Base-by-base conservation (phyloP, 2,329 filamentous ascomycete genomes). In the Diaporthe australafricana region DNA sequence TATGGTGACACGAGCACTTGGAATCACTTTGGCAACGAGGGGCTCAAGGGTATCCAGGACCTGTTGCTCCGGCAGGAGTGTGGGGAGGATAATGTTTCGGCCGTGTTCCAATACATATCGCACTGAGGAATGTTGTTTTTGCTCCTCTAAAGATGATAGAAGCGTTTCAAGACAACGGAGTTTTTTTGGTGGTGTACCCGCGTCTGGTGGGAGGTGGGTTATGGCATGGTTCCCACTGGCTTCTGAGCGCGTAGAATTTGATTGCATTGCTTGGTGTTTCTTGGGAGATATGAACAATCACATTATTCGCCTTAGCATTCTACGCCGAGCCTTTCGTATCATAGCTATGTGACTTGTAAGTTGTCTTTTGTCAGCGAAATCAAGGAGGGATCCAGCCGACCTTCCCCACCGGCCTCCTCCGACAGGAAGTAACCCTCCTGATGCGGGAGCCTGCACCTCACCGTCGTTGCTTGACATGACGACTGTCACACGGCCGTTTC, bases 1-100 rank as follows among this genome's bases (percentile, higher is more conserved):
- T 99, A 99, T 79, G 96, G 96, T 67, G 96, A 99, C 79, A 98
- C 96, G 27, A 98, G 95, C 83, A 96, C 94, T n/a, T 99, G 96
- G 96, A 99, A 99, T 79, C 96, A 99, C 82, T 97, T 98, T 83
- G 89, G 93, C 53, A 98, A 98, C 77, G 89, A 91, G 4, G 92
- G 90, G 0, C 83, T 99, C 79, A 89, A 90, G 75, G 88, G 89
- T 72, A 99, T 99, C 72, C 96, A 99, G 81, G 96, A 99, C 84
- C 83, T 98, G 79, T 80, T 99, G 78, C 84, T 99, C 62, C 89
- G 96, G 75, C 96, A 98, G 82, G 96, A 99, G 83, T 90, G 88
- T 71, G 88, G 87, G 5, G 91, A 96, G 81, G 84, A 87, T 30
- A 93, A 94, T 78, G 95, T 99, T 11, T 98, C 94, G 75, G 94